Evolutionary conservation across 2,329 filamentous ascomycete genomes (phyloP).

Genomic region (Epichloe bromicola): DNA sequence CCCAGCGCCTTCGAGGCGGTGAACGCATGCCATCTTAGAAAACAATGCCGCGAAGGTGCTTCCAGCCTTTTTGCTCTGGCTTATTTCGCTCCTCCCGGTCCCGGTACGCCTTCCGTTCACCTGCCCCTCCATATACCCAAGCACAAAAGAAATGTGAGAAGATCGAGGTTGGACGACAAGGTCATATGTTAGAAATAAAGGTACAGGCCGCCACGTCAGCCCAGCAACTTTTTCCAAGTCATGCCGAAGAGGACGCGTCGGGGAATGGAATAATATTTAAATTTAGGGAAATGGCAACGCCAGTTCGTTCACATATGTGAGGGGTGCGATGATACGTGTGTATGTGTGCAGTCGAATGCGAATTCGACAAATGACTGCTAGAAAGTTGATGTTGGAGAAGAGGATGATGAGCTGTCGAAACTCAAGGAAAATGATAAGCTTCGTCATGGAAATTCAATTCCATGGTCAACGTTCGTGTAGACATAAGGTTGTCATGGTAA

Average conservation of each 20-base stretch:
- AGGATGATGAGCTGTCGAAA: not conserved
- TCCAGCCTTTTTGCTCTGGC: not conserved
- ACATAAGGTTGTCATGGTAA: not conserved
- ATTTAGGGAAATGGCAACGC: not conserved
- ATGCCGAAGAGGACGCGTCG: not conserved
- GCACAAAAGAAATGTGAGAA: constrained; percentile 3
- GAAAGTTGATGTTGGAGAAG: not conserved
- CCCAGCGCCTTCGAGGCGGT: not conserved
- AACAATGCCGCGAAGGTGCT: not conserved
- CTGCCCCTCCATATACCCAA: constrained; percentile 1
- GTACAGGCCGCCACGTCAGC: not conserved
- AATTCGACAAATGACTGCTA: not conserved
- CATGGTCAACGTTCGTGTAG: not conserved
- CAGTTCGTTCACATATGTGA: not conserved
- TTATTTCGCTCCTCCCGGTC: not conserved
- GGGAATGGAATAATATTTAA: not conserved
- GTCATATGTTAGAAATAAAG: not conserved
- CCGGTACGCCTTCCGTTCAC: constrained; percentile 4
- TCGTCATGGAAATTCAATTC: not conserved
- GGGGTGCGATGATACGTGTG: not conserved
- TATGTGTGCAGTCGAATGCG: not conserved
- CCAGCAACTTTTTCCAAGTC: not conserved
- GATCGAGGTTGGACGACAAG: not conserved
- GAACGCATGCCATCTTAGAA: not conserved
- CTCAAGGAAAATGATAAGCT: not conserved